Evolutionary conservation across 2,329 filamentous ascomycete genomes (phyloP).

Genomic region (Elsinoe perseae): DNA sequence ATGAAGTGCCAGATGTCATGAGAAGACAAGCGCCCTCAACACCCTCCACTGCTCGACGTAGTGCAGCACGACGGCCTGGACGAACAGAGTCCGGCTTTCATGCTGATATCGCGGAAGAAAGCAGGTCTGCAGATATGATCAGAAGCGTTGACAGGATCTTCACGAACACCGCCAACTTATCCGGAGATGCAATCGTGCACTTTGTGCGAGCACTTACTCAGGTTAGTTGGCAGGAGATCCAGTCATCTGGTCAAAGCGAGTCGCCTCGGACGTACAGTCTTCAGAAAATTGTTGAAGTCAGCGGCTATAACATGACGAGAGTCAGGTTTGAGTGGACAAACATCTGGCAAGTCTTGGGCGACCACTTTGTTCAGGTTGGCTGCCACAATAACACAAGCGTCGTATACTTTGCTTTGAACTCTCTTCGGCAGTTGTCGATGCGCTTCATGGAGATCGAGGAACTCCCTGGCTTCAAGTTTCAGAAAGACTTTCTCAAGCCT

Average conservation of each 20-base stretch:
- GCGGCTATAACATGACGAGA: slow-evolving; percentile 98
- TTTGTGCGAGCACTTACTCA: slow-evolving; percentile 89
- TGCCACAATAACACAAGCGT: slow-evolving; percentile 95
- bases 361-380: slow-evolving; percentile 96
- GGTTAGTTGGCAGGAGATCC: slow-evolving; percentile 98
- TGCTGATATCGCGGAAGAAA: slow-evolving; percentile 81
- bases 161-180: slow-evolving; percentile 87
- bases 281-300: slow-evolving; percentile 97
- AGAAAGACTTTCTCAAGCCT: slow-evolving; percentile 97
- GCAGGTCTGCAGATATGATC: slow-evolving; percentile 85
- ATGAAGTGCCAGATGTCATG: slow-evolving; percentile 82
- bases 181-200: slow-evolving; percentile 88
- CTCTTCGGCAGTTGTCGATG: slow-evolving; percentile 91
- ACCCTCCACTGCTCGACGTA: slow-evolving; percentile 54
- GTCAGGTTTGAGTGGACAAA: slow-evolving; percentile 97
- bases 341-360: slow-evolving; percentile 95
- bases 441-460: slow-evolving; percentile 98
- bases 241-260: slow-evolving; percentile 91
- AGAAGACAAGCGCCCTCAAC: slow-evolving; percentile 46
- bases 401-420: slow-evolving; percentile 95
- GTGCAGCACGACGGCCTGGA: slow-evolving; percentile 47
- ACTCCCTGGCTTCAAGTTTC: slow-evolving; percentile 96
- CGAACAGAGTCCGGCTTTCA: slow-evolving; percentile 46
- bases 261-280: slow-evolving; percentile 93
- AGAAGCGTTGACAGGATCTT: slow-evolving; percentile 93